Base-by-base conservation (phyloP, 306 rosid genomes). In the Sphenostylis stenocarpa region DNA sequence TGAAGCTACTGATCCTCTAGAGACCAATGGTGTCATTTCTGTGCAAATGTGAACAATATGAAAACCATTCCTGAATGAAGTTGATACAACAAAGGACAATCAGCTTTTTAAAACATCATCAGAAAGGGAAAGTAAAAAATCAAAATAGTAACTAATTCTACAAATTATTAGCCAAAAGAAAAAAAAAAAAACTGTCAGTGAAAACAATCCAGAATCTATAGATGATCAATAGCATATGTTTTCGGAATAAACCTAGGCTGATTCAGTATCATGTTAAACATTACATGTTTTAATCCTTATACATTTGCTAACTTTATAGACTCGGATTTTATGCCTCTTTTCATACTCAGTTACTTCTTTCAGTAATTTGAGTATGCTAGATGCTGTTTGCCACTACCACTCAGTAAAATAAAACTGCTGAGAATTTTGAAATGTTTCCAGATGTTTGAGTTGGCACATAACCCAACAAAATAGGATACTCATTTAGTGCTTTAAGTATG, bases 11-110 rank as follows among this genome's bases (percentile, higher is more conserved):
- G 96, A 81, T 86, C 98, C 90, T 76, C 82, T 49, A n/a, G 86
- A 84, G 67, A 90, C 88, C 84, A 94, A 62, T 12, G 97, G 98
- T 55, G 71, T 84, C 98, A 94, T 91, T 88, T 94, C 97, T 33
- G 97, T 86, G 85, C 92, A 94, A 80, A 94, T 91, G 80, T 94
- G 98, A 80, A 94, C 82, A 81, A 94, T 76, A 78, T 88, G 92
- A 87, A 91, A 85, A 29, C 86, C 77, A 79, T 71, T 90, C 96
- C 98, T 94, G 90, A 64, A 77, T 53, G 80, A 77, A 85, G 64
- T 85, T 80, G 60, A 74, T 24, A 55, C 44, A 76, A 39, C 76
- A 58, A 61, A 81, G 76, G 49, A 76, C 63, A 73, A 67, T 84
- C 74, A 80, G 78, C 82, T 72, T 79, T 72, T 7, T 21, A 41